These are phyloP conservation scores for Cladorrhinum samala DNA, from an alignment of 495 filamentous ascomycete genomes.

Conservation along the genomic window DNA sequence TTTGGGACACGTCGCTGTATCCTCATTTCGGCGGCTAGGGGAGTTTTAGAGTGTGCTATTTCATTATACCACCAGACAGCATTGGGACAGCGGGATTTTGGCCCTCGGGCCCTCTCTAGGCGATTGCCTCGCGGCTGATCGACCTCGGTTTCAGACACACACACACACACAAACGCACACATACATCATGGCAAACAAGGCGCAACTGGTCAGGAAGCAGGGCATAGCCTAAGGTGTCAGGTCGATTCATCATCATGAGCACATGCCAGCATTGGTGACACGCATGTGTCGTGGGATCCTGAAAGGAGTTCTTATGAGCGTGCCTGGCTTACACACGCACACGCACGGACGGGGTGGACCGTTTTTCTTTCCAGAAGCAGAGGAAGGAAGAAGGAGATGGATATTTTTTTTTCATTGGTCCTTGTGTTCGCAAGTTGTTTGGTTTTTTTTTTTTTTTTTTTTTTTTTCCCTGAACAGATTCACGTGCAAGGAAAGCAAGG, in stretches of 20 bases:
- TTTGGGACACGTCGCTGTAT: not conserved
- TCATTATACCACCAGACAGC: constrained; percentile 5
- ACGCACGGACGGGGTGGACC: not conserved
- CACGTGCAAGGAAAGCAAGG: not conserved
- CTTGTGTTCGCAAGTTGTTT: not conserved
- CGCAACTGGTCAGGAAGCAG: constrained; percentile 12
- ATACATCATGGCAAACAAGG: constrained; percentile 22
- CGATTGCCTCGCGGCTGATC: constrained; percentile 21
- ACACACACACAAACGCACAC: no score
- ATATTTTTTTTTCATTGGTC: constrained; percentile 1
- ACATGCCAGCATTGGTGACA: constrained; percentile 12
- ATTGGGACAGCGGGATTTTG: constrained; percentile 10
- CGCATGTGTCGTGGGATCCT: constrained; percentile 1
- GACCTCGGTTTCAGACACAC: constrained; percentile 16
- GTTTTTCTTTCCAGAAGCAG: constrained; percentile 1
- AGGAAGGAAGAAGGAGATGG: not conserved
- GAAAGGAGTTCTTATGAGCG: constrained; percentile 3
- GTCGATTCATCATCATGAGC: constrained; percentile 16
- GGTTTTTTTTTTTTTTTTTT: not conserved
- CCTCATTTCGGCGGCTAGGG: constrained; percentile 8
- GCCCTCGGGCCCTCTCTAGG: constrained; percentile 15
- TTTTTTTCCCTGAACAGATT: no score
- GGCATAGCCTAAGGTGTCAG: constrained; percentile 16
- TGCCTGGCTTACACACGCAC: not conserved
- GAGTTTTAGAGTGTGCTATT: constrained; percentile 15